Evolutionary conservation across 495 filamentous ascomycete species (phyloP).

Genomic region (Penicillium ochrochloron): DNA sequence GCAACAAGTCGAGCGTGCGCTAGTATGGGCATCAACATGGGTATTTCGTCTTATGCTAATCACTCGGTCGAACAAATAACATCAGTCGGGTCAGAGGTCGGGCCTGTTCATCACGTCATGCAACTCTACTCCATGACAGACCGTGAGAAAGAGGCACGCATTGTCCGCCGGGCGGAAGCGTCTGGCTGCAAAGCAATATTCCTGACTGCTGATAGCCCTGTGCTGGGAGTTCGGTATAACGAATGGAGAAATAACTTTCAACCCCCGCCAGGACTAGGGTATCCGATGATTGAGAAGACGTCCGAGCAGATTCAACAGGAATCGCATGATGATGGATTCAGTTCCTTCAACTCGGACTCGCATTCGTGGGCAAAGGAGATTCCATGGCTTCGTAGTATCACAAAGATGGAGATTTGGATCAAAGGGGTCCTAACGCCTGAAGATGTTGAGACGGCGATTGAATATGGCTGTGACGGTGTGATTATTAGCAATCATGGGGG

Average conservation of each 20-base stretch:
- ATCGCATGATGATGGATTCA: conserved; percentile 56
- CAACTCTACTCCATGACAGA: conserved; percentile 78
- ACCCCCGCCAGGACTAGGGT: conserved; percentile 37
- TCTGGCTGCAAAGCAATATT: conserved; percentile 66
- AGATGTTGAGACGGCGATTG: conserved; percentile 58
- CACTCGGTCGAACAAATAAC: conserved; percentile 59
- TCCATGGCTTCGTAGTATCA: conserved; percentile 51
- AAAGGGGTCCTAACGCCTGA: conserved; percentile 61
- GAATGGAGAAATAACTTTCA: conserved; percentile 49
- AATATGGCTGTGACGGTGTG: conserved; percentile 60
- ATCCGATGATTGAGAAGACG: conserved; percentile 59
- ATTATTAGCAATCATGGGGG: conserved; percentile 75
- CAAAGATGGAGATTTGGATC: conserved; percentile 59
- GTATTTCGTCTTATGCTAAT: conserved; percentile 59
- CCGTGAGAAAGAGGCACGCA: conserved; percentile 59
- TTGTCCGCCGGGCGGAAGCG: conserved; percentile 43
- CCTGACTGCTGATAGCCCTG: conserved; percentile 84
- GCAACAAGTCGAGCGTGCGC: conserved; percentile 64
- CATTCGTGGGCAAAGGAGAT: conserved; percentile 62
- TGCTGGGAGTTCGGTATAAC: conserved; percentile 61
- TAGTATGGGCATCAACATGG: conserved; percentile 48
- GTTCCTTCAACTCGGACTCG: conserved; percentile 63
- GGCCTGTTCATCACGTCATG: conserved; percentile 57
- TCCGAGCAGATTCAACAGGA: conserved; percentile 67
- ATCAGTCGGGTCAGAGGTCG: conserved; percentile 43